phyloP scores from a whole-genome alignment of 2,329 filamentous ascomycete species.

The Ophiostoma montium region DNA sequence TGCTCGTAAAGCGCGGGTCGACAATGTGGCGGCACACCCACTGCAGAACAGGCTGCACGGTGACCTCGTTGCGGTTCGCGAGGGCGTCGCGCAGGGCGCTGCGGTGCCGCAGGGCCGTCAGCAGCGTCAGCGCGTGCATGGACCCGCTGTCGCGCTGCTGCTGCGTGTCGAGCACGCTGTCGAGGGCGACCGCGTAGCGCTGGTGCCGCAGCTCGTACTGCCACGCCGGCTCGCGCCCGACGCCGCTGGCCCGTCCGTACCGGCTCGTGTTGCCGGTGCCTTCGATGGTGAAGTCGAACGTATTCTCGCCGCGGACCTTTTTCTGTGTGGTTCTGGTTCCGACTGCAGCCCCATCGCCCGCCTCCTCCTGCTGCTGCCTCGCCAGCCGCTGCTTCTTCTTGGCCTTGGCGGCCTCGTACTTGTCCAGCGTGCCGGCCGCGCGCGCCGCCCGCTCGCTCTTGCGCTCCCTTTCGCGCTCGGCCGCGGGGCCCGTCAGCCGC shows the following conservation, averaged over 20 bases:
- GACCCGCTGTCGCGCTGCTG: slow-evolving; percentile 38
- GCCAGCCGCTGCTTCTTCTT: slow-evolving; percentile 48
- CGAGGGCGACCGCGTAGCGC: slow-evolving; percentile 63
- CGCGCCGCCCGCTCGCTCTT: slow-evolving; percentile 52
- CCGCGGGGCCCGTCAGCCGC: slow-evolving; percentile 12
- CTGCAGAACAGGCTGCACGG: slow-evolving; percentile 65
- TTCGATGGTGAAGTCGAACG: slow-evolving; percentile 71
- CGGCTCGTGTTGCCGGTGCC: slow-evolving; percentile 29
- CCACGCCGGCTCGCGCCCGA: slow-evolving; percentile 49
- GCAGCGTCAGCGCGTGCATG: slow-evolving; percentile 55
- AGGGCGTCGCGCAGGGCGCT: slow-evolving; percentile 72
- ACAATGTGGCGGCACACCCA: slow-evolving; percentile 74
- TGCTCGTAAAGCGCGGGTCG: slow-evolving; percentile 64
- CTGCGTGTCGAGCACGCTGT: slow-evolving; percentile 57
- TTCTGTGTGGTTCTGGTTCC: no score
- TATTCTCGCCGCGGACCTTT: slow-evolving; percentile 58
- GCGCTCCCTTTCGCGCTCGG: slow-evolving; percentile 9
- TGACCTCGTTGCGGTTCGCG: slow-evolving; percentile 63
- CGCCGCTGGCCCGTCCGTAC: slow-evolving; percentile 29
- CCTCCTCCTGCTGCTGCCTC: slow-evolving; percentile 27
- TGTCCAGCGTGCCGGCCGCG: slow-evolving; percentile 64
- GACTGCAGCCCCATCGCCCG: no score
- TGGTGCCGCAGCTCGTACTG: slow-evolving; percentile 68
- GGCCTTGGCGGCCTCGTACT: slow-evolving; percentile 57
- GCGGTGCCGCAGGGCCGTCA: slow-evolving; percentile 76